Percentiles rank a stretch among this genome's conserved stretches.
phyloP scores from a whole-genome alignment of 2,329 filamentous ascomycete species.

The Cytospora piceae region DNA sequence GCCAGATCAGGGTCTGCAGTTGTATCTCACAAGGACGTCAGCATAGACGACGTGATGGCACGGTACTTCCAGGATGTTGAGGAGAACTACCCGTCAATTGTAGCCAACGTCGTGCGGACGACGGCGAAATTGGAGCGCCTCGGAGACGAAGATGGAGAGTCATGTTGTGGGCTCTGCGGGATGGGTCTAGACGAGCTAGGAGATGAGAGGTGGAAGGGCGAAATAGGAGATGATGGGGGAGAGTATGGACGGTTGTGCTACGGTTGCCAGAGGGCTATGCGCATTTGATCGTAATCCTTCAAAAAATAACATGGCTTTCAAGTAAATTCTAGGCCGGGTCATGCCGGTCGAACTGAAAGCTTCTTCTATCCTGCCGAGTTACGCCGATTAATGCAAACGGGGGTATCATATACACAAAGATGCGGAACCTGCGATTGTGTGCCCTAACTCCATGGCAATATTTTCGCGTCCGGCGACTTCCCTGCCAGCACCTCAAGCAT shows the following conservation, averaged over 20 bases:
- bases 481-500: slow-evolving; percentile 44
- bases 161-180: slow-evolving; percentile 69
- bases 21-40: slow-evolving; percentile 73
- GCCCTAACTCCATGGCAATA: slow-evolving; percentile 24
- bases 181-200: slow-evolving; percentile 66
- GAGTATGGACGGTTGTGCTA: slow-evolving; percentile 62
- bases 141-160: slow-evolving; percentile 38
- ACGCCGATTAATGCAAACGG: slow-evolving; percentile 24
- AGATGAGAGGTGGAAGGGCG: slow-evolving; percentile 66
- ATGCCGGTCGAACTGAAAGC: not conserved
- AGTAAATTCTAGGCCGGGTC: not conserved
- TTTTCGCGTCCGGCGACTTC: not conserved
- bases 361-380: not conserved
- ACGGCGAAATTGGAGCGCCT: slow-evolving; percentile 74
- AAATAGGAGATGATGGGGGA: slow-evolving; percentile 53
- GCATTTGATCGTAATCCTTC: slow-evolving; percentile 45
- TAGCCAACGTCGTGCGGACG: slow-evolving; percentile 93
- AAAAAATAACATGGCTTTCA: not conserved
- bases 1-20: slow-evolving; percentile 41
- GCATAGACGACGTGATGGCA: slow-evolving; percentile 88
- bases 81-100: slow-evolving; percentile 83
- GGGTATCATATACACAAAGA: slow-evolving; percentile 30
- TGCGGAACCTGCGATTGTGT: slow-evolving; percentile 17
- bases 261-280: slow-evolving; percentile 70
- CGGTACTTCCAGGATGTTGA: slow-evolving; percentile 89